These are phyloP conservation scores for Sporothrix variecibatus DNA, from an alignment of 2,329 filamentous ascomycete genomes.

Conservation along the genomic window DNA sequence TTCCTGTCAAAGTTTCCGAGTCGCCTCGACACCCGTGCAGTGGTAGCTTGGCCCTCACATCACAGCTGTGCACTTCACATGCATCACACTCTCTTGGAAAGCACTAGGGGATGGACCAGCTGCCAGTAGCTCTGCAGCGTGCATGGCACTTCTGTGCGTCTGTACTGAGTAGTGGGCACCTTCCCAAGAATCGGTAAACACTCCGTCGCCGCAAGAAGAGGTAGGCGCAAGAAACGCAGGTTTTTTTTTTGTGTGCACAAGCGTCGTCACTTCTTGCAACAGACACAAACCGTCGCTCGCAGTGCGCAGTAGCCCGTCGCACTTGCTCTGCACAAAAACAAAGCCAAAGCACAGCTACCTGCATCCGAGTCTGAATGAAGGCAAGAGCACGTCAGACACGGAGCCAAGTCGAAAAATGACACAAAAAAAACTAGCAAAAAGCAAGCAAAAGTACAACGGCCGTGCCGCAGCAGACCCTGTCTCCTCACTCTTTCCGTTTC, in stretches of 20 bases:
- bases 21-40: conserved; percentile 1
- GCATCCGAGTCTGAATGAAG: neutral
- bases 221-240: neutral
- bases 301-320: conserved; percentile 10
- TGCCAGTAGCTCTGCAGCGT: conserved; percentile 20
- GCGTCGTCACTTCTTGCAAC: neutral
- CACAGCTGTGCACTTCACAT: neutral
- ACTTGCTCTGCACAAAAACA: conserved; percentile 9
- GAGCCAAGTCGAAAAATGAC: neutral
- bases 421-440: neutral
- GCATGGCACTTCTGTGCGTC: conserved; percentile 18
- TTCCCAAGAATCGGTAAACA: neutral
- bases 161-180: neutral
- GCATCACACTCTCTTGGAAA: neutral
- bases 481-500: neutral
- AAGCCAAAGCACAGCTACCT: conserved; percentile 9
- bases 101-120: neutral
- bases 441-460: neutral
- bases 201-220: neutral
- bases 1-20: conserved; percentile 3
- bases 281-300: neutral
- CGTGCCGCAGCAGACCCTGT: neutral
- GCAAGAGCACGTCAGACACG: neutral
- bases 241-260: neutral
- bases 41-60: neutral